Base-by-base conservation (phyloP, 192 early-diverging fungal genomes). In the Rhizophagus sp. region DNA sequence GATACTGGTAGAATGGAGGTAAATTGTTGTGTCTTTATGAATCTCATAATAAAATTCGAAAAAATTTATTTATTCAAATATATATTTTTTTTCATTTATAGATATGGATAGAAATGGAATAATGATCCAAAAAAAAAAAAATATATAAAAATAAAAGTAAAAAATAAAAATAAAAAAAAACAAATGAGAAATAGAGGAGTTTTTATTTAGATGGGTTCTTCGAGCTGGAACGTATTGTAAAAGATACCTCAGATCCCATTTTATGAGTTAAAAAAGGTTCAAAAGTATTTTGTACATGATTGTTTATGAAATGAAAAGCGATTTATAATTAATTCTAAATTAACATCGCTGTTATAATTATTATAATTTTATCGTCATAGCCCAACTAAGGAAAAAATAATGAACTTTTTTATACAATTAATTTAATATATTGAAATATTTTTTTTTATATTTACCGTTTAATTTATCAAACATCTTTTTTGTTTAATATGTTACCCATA, bases 1-100 rank as follows among this genome's bases (percentile, higher is more conserved):
- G 77, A 57, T 39, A 68, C 66, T 12, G 67, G 77, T 24, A 79
- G 33, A 34, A 68, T 79, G 77, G 77, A 79, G 77, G 77, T 79
- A 52, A 77, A 41, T 41, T 41, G 39, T 41, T 41, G 7, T 41
- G 34, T 0, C 3, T 15, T 64, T 47, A 24, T 33, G 9, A 66
- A 30, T 30, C 52, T 57, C 17, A 7, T 22, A 57, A 4, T 22
- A 57, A 17, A 57, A 22, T n/a, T 19, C 17, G 6, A 57, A 57
- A 57, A 30, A 30, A 30, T 4, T 19, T 4, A 19, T 57, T 19
- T 36, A 36, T 36, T 36, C 3, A 36, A 36, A 36, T 19, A 4
- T n/a, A n/a, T n/a, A n/a, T n/a, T 57, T 19, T 19, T 17, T 57
- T 57, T 57, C 4, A 44, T 44, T 19, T 19, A 17, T 57, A 57